Base-by-base conservation (phyloP, 1,284 basidiomycete species). In the Puccinia hordei region DNA sequence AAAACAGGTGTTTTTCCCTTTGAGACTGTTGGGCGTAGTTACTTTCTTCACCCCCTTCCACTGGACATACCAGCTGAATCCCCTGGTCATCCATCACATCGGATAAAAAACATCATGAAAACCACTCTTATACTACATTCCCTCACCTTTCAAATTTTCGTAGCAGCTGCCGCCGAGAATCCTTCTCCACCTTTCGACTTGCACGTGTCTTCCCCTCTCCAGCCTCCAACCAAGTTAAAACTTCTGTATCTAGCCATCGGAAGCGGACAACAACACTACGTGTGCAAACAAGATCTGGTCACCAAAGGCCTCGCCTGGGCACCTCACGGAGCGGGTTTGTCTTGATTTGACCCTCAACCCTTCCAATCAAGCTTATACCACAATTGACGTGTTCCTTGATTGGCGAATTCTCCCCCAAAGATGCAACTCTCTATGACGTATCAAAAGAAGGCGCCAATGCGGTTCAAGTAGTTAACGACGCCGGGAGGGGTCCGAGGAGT, bases 241-340 rank as follows among this genome's bases (percentile, higher is more conserved):
- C 53, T 24, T n/a, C n/a, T n/a, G n/a, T n/a, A n/a, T 24, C 49
- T 72, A 17, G n/a, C 46, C 8, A 6, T 72, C 17, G 69, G 69
- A 30, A 24, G 22, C 17, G 69, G 69, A 15, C 10, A 6, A 27
- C 69, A 72, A 53, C 9, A 72, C 24, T 72, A 72, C 49, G 24
- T 9, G 9, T 72, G 69, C 33, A 30, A 22, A 6, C 5, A 69
- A 30, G 46, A 49, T 27, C 27, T 10, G 10, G 24, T 17, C 57
- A 5, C 24, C 12, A 35, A 27, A 27, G 13, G 3, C 5, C 35
- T 44, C 35, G 27, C 41, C 17, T 72, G 69, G 69, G 13, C 24
- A 5, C 24, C 15, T 35, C 19, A 46, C 27, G 69, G 69, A 24
- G 69, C 69, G 13, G 46, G 69, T 72, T n/a, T 22, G 69, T 53